Percentiles rank a stretch among this genome's conserved stretches.
Evolutionary conservation across 345 rosid genomes (phyloP).

Genomic region (Durio zibethinus): DNA sequence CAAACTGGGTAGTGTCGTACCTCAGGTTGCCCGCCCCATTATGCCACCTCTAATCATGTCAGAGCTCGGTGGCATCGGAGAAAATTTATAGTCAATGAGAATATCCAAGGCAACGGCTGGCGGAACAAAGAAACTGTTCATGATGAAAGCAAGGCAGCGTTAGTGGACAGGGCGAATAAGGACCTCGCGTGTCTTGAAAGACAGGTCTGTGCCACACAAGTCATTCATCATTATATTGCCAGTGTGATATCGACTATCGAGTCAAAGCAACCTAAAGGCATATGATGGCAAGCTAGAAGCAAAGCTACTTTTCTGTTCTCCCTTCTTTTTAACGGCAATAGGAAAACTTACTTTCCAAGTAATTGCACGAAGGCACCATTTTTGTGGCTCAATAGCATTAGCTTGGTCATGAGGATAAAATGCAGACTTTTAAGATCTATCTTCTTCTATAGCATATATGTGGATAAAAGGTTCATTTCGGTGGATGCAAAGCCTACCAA

Average conservation of each 20-base stretch:
- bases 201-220: too few species aligned
- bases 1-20: too few species aligned
- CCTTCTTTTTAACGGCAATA: not conserved
- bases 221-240: not conserved
- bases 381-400: not conserved
- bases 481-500: not conserved
- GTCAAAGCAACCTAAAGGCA: not conserved
- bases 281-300: not conserved
- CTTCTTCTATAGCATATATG: not conserved
- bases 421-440: not conserved
- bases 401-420: not conserved
- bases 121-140: too few species aligned
- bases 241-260: not conserved
- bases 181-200: too few species aligned
- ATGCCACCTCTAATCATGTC: too few species aligned
- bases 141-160: too few species aligned
- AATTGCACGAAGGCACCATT: not conserved
- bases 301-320: not conserved
- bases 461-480: not conserved
- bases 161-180: too few species aligned
- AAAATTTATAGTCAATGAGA: too few species aligned
- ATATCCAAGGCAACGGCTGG: too few species aligned
- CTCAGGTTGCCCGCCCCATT: too few species aligned
- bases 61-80: too few species aligned
- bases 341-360: not conserved